phyloP scores from a whole-genome alignment of 208 protist species.

The Pavlovales sp. region DNA sequence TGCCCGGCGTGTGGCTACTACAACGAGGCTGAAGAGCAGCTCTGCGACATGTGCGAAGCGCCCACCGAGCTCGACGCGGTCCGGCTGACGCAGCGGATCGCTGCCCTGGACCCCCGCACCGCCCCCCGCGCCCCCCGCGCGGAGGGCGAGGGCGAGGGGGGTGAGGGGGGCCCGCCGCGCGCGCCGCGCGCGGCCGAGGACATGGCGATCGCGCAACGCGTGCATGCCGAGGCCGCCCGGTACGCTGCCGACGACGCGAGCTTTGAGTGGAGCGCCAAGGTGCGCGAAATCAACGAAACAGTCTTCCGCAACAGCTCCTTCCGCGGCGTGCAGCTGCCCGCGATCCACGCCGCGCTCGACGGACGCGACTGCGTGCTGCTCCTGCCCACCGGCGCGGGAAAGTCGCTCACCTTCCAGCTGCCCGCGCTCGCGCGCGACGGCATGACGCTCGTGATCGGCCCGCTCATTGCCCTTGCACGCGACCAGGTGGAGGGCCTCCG shows the following conservation, averaged over 20 bases:
- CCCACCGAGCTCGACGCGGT: not conserved
- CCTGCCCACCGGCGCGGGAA: constrained; percentile 58
- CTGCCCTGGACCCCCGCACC: too few species aligned
- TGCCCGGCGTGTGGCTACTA: not conserved
- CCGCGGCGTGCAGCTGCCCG: not conserved
- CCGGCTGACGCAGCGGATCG: not conserved
- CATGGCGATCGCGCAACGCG: too few species aligned
- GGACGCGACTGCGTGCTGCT: constrained; percentile 51
- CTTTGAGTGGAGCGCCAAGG: not conserved
- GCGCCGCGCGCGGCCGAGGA: too few species aligned
- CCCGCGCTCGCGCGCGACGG: constrained; percentile 27
- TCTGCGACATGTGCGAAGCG: not conserved
- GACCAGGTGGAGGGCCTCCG: constrained; percentile 54
- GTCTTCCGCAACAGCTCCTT: not conserved
- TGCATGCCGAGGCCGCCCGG: too few species aligned
- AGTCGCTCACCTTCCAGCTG: constrained; percentile 59
- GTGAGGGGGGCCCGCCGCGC: too few species aligned
- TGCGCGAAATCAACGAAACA: not conserved
- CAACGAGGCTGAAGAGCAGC: not conserved
- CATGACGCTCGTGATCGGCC: constrained; percentile 54
- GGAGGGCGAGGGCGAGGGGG: too few species aligned
- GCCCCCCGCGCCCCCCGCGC: too few species aligned
- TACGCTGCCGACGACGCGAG: too few species aligned
- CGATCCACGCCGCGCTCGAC: not conserved
- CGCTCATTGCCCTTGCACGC: constrained; percentile 59